A percentile compares a stretch with the other conserved stretches of the same genome.
phyloP scores from a whole-genome alignment of 2,329 filamentous ascomycete species.

The Clarireedia monteithiana region DNA sequence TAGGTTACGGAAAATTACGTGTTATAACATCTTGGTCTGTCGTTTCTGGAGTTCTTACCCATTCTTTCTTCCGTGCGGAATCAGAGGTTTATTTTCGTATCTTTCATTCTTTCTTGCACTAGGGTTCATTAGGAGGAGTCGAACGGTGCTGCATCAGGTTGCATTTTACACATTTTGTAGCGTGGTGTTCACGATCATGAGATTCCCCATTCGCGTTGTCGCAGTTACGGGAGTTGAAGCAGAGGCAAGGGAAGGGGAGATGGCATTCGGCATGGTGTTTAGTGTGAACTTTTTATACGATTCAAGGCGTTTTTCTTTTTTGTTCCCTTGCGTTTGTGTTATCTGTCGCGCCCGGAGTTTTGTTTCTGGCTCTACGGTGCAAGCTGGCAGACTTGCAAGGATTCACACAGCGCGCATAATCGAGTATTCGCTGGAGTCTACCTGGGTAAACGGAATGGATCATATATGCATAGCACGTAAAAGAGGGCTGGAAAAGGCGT shows the following conservation, averaged over 20 bases:
- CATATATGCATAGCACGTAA: slow-evolving; percentile 21
- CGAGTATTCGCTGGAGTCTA: slow-evolving; percentile 20
- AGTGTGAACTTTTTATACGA: slow-evolving; percentile 11
- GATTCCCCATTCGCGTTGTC: slow-evolving; percentile 29
- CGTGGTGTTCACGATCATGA: slow-evolving; percentile 28
- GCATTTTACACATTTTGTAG: slow-evolving; percentile 25
- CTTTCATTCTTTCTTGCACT: slow-evolving; percentile 16
- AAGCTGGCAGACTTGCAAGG: slow-evolving; percentile 26
- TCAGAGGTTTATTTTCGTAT: slow-evolving; percentile 9
- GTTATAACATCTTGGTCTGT: slow-evolving; percentile 2
- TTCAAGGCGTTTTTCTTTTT: slow-evolving; percentile 9
- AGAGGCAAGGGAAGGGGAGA: slow-evolving; percentile 21
- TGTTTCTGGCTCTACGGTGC: slow-evolving; percentile 20
- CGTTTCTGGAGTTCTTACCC: slow-evolving; percentile 13
- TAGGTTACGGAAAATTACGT: not conserved
- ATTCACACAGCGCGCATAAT: slow-evolving; percentile 5
- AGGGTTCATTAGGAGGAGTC: slow-evolving; percentile 23
- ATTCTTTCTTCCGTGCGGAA: not conserved
- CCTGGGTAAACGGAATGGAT: slow-evolving; percentile 20
- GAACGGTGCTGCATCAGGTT: slow-evolving; percentile 22
- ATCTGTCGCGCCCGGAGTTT: slow-evolving; percentile 25
- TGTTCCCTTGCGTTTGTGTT: slow-evolving; percentile 18
- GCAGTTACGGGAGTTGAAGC: slow-evolving; percentile 27
- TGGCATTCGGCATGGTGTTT: slow-evolving; percentile 26
- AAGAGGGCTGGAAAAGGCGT: slow-evolving; percentile 27